phyloP scores from a whole-genome alignment of 768 basidiomycete genomes.

The Boletus eberwhitei region DNA sequence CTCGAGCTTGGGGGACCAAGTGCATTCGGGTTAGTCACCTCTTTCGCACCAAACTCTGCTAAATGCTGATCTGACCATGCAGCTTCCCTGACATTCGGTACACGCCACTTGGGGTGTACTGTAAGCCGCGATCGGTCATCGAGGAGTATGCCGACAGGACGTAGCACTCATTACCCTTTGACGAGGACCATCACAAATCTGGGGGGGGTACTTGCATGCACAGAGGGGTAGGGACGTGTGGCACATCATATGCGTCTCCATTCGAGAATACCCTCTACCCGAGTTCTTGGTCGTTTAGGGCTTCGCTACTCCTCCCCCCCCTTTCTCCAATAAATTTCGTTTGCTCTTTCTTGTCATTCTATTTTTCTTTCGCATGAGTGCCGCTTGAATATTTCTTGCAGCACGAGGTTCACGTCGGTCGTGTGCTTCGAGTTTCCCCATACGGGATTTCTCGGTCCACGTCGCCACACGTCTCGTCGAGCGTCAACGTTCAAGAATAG shows the following conservation, averaged over 20 bases:
- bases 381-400: background rate
- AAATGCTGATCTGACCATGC: slow-evolving; percentile 6
- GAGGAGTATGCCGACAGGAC: slow-evolving; percentile 33
- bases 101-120: slow-evolving; percentile 39
- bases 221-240: background rate
- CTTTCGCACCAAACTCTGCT: background rate
- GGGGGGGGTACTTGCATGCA: slow-evolving; percentile 5
- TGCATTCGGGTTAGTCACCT: slow-evolving; percentile 46
- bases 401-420: background rate
- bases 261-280: slow-evolving; percentile 8
- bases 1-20: slow-evolving; percentile 49
- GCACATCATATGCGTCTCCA: background rate
- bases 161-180: slow-evolving; percentile 1
- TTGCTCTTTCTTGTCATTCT: background rate
- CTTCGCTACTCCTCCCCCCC: background rate
- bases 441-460: background rate
- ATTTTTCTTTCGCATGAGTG: background rate
- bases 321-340: background rate
- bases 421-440: background rate
- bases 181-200: slow-evolving; percentile 1
- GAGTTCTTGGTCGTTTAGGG: background rate
- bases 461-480: background rate
- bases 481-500: background rate
- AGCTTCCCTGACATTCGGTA: slow-evolving; percentile 35
- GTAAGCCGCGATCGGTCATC: slow-evolving; percentile 45